Base-by-base conservation (phyloP, 2,329 filamentous ascomycete species). In the Apiospora malaysiana region DNA sequence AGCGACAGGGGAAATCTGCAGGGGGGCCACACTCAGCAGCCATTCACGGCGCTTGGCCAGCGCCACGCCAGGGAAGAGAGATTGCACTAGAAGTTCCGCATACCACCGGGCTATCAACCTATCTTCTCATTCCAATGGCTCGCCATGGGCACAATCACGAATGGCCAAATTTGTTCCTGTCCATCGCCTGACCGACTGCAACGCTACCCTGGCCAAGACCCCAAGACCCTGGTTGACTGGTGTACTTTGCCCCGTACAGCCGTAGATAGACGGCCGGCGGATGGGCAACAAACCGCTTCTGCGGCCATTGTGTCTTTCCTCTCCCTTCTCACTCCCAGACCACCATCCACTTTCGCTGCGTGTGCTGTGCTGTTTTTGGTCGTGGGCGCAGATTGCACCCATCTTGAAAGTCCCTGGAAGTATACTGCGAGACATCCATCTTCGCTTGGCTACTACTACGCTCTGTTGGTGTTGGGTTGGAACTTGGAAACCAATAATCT, bases 401-500 rank as follows among this genome's bases (percentile, higher is more conserved):
- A 37, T 59, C 51, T 59, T 4, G 27, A 40, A 63, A 40, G 42
- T 45, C 42, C 16, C 42, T 45, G 9, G 12, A 45, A 45, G 56
- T 63, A 63, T 63, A 63, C 56, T n/a, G 56, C 56, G 56, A 40
- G 56, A 63, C 66, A 32, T 68, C 43, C 43, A 42, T 47, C 66
- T 43, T 47, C 66, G 32, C 66, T 47, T 45, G 66, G 69, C 70
- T 67, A 43, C 32, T 47, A 66, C 70, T 69, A 43, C 32, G 47
- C 68, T 66, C 56, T 21, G 56, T 63, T 63, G 27, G 56, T 21
- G 56, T 63, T 63, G 27, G 56, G 18, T 63, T 40, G 56, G 56
- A 40, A 63, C 66, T 45, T 46, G 42, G 59, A 63, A 45, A 45
- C 68, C 51, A 70, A 70, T 72, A 70, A 69, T 70, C 71, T 69